A percentile compares a stretch with the other conserved stretches of the same genome.
Conservation (phyloP, 2,329 filamentous ascomycete species). For the Fusarium veterinarium region DNA sequence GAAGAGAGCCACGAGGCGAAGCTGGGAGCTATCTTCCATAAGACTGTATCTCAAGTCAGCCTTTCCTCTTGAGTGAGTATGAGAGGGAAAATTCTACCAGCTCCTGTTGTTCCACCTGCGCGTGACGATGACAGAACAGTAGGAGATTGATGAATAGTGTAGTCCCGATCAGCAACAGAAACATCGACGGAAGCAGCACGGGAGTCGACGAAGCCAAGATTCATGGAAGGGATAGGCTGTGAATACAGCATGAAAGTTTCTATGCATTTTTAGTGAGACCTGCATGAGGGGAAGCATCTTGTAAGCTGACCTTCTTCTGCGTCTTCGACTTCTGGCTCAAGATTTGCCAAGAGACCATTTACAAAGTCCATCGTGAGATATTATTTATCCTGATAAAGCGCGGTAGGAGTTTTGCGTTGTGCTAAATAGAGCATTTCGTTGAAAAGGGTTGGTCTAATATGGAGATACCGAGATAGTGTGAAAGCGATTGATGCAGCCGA, state of each 20-base stretch:
- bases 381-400: background rate
- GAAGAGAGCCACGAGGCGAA: conserved; percentile 84
- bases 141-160: conserved; percentile 85
- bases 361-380: conserved; percentile 30
- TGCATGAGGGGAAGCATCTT: background rate
- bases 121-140: conserved; percentile 82
- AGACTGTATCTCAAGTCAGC: conserved; percentile 61
- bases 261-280: conserved; percentile 51
- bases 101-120: conserved; percentile 67
- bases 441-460: background rate
- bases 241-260: conserved; percentile 92
- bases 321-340: conserved; percentile 60
- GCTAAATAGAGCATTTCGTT: background rate
- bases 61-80: conserved; percentile 1
- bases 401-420: background rate
- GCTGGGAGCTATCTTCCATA: conserved; percentile 91
- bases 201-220: conserved; percentile 87
- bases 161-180: conserved; percentile 74
- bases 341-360: conserved; percentile 43
- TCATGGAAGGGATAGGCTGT: conserved; percentile 75
- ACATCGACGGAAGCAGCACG: conserved; percentile 74
- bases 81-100: conserved; percentile 52
- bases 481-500: background rate
- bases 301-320: conserved; percentile 58
- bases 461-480: background rate